These are phyloP conservation scores for Candida ortonii DNA, from an alignment of 805 yeast genomes.

Conservation along the genomic window DNA sequence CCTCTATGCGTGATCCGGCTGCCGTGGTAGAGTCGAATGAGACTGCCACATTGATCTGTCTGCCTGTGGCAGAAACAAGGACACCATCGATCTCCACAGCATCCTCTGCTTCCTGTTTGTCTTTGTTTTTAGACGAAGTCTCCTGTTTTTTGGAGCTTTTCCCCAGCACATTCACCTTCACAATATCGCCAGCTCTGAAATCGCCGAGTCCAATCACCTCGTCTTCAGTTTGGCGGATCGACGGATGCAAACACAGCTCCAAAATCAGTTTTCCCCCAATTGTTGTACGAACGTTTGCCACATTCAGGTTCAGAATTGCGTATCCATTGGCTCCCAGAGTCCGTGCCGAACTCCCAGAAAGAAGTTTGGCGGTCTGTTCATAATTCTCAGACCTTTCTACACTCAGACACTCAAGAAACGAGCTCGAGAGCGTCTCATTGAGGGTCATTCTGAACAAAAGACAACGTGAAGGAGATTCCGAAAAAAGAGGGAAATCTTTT, in stretches of 20 bases:
- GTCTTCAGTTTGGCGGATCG: slow-evolving; percentile 22
- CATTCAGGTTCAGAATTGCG: slow-evolving; percentile 65
- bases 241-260: slow-evolving; percentile 59
- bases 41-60: slow-evolving; percentile 54
- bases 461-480: background rate
- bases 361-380: slow-evolving; percentile 41
- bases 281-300: slow-evolving; percentile 68
- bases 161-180: slow-evolving; percentile 46
- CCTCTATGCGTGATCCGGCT: slow-evolving; percentile 40
- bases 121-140: slow-evolving; percentile 30
- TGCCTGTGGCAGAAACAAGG: slow-evolving; percentile 49
- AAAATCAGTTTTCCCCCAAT: slow-evolving; percentile 71
- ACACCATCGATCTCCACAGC: slow-evolving; percentile 55
- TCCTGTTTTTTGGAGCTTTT: slow-evolving; percentile 24
- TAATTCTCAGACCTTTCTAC: slow-evolving; percentile 55
- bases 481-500: too few species aligned
- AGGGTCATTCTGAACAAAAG: slow-evolving; percentile 2
- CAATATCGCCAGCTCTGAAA: slow-evolving; percentile 74
- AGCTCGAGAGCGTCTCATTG: slow-evolving; percentile 31
- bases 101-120: slow-evolving; percentile 22
- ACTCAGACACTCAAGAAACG: slow-evolving; percentile 39
- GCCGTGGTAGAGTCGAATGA: slow-evolving; percentile 42
- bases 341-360: slow-evolving; percentile 55
- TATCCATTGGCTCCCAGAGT: slow-evolving; percentile 67
- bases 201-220: slow-evolving; percentile 43